Percentiles rank a stretch among this genome's conserved stretches.
Evolutionary conservation across 371 early-diverging fungal species (phyloP).

Genomic region (Actinomucor elegans): DNA sequence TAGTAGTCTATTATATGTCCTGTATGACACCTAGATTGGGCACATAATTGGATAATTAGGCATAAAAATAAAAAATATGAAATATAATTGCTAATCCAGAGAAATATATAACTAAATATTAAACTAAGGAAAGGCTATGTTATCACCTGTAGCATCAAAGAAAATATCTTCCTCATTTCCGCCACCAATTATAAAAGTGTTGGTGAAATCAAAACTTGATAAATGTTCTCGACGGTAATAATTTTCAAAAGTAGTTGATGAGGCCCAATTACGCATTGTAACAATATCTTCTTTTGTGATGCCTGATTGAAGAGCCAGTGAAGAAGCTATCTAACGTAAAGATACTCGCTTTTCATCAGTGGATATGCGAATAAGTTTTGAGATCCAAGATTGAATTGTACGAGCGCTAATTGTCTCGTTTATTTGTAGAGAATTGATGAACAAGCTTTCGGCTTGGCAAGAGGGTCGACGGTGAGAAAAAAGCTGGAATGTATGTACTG

Average conservation of each 20-base stretch:
- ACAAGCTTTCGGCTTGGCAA: not conserved
- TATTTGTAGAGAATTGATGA: not conserved
- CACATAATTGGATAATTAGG: too few relatives aligned
- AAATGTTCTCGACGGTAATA: conserved; percentile 17
- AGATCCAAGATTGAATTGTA: not conserved
- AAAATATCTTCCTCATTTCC: not conserved
- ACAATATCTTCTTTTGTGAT: conserved; percentile 11
- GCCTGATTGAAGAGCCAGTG: conserved; percentile 2
- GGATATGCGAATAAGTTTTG: not conserved
- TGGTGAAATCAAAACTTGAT: conserved; percentile 5
- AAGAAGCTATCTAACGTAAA: conserved; percentile 1
- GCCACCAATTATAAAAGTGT: not conserved
- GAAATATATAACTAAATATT: too few relatives aligned
- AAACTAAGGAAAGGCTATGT: too few relatives aligned
- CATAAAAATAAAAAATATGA: too few relatives aligned
- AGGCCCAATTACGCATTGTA: conserved; percentile 17
- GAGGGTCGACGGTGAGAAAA: not conserved
- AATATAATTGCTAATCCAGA: too few relatives aligned
- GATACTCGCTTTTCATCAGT: not conserved
- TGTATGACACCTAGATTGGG: too few relatives aligned
- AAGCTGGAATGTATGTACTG: not conserved
- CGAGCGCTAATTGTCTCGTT: not conserved
- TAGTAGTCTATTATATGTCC: too few relatives aligned
- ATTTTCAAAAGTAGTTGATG: not conserved
- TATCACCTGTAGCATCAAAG: too few relatives aligned